phyloP scores from a whole-genome alignment of 371 early-diverging fungal genomes.

The Circinella minor region DNA sequence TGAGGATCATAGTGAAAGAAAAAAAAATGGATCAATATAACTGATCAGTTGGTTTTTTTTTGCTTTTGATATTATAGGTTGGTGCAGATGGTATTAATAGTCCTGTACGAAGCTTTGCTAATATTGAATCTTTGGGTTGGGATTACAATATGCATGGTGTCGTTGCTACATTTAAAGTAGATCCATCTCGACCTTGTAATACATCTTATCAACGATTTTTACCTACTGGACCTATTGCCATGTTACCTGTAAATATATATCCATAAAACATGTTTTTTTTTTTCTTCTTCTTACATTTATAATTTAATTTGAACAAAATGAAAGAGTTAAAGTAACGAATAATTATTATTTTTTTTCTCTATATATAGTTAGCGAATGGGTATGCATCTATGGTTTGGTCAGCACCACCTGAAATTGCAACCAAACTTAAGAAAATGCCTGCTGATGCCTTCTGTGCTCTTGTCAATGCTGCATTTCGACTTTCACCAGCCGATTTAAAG shows the following conservation, averaged over 20 bases:
- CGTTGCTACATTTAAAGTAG: slow-evolving; percentile 83
- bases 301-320: too few relatives aligned
- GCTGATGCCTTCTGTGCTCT: slow-evolving; percentile 66
- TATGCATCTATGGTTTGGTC: slow-evolving; percentile 94
- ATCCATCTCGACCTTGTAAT: slow-evolving; percentile 48
- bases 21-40: background rate
- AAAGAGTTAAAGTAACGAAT: too few relatives aligned
- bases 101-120: slow-evolving; percentile 81
- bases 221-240: slow-evolving; percentile 92
- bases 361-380: slow-evolving; percentile 52
- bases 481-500: slow-evolving; percentile 74
- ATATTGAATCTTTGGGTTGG: slow-evolving; percentile 86
- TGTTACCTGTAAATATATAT: slow-evolving; percentile 77
- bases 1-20: background rate
- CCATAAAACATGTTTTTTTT: too few relatives aligned
- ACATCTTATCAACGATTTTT: slow-evolving; percentile 95
- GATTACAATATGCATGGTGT: slow-evolving; percentile 88
- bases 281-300: too few relatives aligned
- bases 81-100: slow-evolving; percentile 96
- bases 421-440: slow-evolving; percentile 65
- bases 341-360: too few relatives aligned
- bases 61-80: slow-evolving; percentile 50
- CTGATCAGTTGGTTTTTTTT: too few relatives aligned
- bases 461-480: slow-evolving; percentile 84
- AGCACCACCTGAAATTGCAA: slow-evolving; percentile 65